These are phyloP conservation scores for Durio zibethinus DNA, from an alignment of 345 rosid species.

Conservation along the genomic window DNA sequence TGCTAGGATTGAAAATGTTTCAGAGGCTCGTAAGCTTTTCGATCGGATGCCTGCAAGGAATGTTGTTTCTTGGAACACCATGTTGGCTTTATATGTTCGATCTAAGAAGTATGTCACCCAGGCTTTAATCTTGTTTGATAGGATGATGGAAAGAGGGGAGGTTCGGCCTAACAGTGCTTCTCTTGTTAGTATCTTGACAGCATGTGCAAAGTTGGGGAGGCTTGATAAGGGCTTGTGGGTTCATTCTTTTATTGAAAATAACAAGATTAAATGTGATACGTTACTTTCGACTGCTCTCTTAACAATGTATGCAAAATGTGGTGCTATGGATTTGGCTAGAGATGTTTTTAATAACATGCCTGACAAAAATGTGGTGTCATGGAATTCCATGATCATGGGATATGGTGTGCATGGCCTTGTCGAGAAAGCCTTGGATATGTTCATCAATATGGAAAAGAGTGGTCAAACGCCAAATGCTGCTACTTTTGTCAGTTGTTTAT, in stretches of 20 bases:
- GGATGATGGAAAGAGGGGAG: constrained; percentile 39
- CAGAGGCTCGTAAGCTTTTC: constrained; percentile 26
- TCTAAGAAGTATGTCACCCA: constrained; percentile 38
- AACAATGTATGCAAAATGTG: constrained; percentile 49
- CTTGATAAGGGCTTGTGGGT: constrained; percentile 47
- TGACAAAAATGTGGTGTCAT: constrained; percentile 40
- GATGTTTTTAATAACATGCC: constrained; percentile 40
- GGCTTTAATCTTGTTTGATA: constrained; percentile 51
- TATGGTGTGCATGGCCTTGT: constrained; percentile 57
- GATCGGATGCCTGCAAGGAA: constrained; percentile 48
- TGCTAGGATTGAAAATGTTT: constrained; percentile 35
- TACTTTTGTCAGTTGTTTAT: constrained; percentile 51
- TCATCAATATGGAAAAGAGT: constrained; percentile 48
- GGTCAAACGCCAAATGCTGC: constrained; percentile 41
- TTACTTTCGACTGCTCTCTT: constrained; percentile 59
- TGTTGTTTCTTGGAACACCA: constrained; percentile 56
- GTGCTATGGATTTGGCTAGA: constrained; percentile 41
- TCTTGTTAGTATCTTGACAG: constrained; percentile 53
- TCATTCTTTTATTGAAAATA: constrained; percentile 44
- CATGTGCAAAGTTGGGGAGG: constrained; percentile 45
- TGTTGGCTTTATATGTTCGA: constrained; percentile 54
- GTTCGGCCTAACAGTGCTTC: constrained; percentile 50
- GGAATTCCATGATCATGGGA: constrained; percentile 67
- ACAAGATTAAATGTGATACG: constrained; percentile 34
- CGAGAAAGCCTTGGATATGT: constrained; percentile 48